Base-by-base conservation (phyloP, 768 basidiomycete genomes). In the Kwoniella bestiolae region DNA sequence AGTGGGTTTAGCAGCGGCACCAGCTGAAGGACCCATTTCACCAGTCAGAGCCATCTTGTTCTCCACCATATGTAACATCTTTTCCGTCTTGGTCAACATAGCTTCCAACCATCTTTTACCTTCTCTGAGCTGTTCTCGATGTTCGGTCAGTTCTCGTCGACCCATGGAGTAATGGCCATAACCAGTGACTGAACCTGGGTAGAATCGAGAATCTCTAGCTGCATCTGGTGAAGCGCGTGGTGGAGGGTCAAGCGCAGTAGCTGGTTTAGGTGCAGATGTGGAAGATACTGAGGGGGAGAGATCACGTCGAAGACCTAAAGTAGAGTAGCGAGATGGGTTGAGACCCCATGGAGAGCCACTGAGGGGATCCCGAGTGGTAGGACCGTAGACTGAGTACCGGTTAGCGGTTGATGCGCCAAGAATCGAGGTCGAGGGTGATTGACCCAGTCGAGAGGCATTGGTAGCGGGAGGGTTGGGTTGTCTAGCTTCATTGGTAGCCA, bases 71-170 rank as follows among this genome's bases (percentile, higher is more conserved):
- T 70, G 64, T 9, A 81, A 50, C 56, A 79, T 63, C 51, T 74
- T 70, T 26, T 81, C 78, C 18, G 78, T 79, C 61, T 74, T 75
- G 32, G 67, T 28, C 31, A 81, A 51, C 69, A 75, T 79, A 25
- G 58, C 66, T 29, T 81, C 80, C 12, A 81, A 62, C 80, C 80
- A 81, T 51, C 68, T 52, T 55, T 77, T 78, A 63, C 78, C 78
- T 44, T 81, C 78, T 21, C 79, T 61, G 4, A 81, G 71, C 53
- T 77, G 74, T 50, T 81, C 80, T 8, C 78, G 75, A 49, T 81
- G 80, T 47, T 81, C 80, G 14, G 59, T 34, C 1, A 81, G 68
- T 56, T 81, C 80, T 7, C 75, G 72, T 6, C 75, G 69, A 53
- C 70, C 73, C 67, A 75, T 70, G 2, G 67, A 35, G 56, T 72